Evolutionary conservation across 371 early-diverging fungal genomes (phyloP), one percentile per base, ranked within the genome.

Genomic region (Batkoa obscura): DNA sequence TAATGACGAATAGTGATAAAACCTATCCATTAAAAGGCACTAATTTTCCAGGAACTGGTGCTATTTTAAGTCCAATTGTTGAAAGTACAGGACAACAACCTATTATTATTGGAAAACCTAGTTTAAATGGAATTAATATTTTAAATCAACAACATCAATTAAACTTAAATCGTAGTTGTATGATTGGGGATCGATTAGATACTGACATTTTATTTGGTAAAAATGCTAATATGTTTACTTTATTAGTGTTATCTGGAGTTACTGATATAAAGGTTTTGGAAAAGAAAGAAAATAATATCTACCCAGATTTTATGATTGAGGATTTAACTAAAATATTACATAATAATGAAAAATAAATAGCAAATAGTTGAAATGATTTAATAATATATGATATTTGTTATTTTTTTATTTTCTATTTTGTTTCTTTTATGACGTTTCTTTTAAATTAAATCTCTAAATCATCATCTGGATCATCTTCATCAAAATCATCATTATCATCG

Each of bases 171-270:
- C 72, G 84, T 56, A 90, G 93, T 0, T 86, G 86, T 68, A 97
- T 97, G 98, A 83, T 97, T 52, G 98, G 98, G 32, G 98, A 97
- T 66, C 80, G 75, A 52, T 68, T 96, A 47, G 84, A 94, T 66
- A 97, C 97, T 3, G 98, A 97, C 67, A 90, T 97, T 57, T 80
- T 77, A 30, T 97, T 97, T 74, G 98, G 98, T 30, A 74, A 78
- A 37, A 63, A 76, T 23, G 91, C 91, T 51, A 83, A 85, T n/a
- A 65, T 90, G 46, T 76, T 73, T 55, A 95, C 98, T 0, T 67
- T 95, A 57, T 76, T 90, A 59, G 95, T 95, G 8, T 69, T 93
- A 65, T 89, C 94, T n/a, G 95, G 90, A 12, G 53, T 53, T 39
- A 53, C 30, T 23, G 15, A 53, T 3, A 6, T 53, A n/a, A 23